phyloP scores from a whole-genome alignment of 768 basidiomycete species.

The Tricholoma furcatifolium region DNA sequence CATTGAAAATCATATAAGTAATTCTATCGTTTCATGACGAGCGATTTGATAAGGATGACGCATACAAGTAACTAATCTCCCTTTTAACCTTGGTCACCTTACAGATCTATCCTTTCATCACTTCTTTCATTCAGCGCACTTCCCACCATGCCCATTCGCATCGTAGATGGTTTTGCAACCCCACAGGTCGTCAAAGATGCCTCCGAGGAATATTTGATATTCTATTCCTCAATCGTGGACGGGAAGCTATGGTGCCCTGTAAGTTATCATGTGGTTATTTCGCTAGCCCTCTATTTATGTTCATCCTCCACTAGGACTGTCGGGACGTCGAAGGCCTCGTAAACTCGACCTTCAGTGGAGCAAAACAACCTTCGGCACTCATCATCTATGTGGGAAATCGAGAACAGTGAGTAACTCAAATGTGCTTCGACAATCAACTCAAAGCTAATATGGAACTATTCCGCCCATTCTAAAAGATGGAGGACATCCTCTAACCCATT shows the following conservation, averaged over 20 bases:
- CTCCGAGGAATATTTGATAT: constrained; percentile 59
- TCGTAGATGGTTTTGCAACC: constrained; percentile 34
- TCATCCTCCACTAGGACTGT: constrained; percentile 51
- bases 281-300: background rate
- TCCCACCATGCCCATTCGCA: constrained; percentile 48
- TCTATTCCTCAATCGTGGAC: constrained; percentile 65
- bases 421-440: background rate
- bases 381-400: constrained; percentile 71
- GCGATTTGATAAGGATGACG: no score
- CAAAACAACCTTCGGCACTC: constrained; percentile 48
- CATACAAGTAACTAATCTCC: no score
- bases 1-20: no score
- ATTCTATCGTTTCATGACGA: no score
- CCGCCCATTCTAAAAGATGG: constrained; percentile 50
- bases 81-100: no score
- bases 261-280: no score
- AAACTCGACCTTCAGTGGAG: constrained; percentile 43
- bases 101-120: no score
- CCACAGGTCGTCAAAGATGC: constrained; percentile 35
- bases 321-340: constrained; percentile 56
- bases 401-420: constrained; percentile 46
- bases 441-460: background rate
- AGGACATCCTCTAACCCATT: constrained; percentile 56
- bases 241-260: constrained; percentile 75
- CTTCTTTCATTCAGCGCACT: no score